phyloP scores from a whole-genome alignment of 1,284 basidiomycete species.

The Malassezia caprae region DNA sequence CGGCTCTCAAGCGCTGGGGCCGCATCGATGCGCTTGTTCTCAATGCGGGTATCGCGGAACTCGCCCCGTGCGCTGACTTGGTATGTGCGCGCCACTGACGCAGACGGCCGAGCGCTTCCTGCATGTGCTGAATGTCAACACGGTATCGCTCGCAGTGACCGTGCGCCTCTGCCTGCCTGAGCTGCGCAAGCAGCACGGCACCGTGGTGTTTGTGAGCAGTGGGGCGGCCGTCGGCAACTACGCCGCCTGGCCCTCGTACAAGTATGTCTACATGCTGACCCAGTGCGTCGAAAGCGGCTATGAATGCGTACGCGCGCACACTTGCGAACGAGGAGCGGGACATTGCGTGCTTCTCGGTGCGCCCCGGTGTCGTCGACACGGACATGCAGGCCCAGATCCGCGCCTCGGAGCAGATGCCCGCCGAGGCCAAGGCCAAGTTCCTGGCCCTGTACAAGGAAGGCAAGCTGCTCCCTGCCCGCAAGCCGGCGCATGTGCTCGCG shows the following conservation, averaged over 20 bases:
- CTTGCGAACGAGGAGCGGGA: slow-evolving; percentile 67
- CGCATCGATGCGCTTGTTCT: slow-evolving; percentile 65
- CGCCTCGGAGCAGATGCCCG: slow-evolving; percentile 52
- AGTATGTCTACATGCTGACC: slow-evolving; percentile 25
- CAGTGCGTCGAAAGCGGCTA: slow-evolving; percentile 55
- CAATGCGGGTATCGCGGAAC: slow-evolving; percentile 61
- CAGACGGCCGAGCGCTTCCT: slow-evolving; percentile 54
- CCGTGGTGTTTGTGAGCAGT: slow-evolving; percentile 67
- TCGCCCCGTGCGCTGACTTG: slow-evolving; percentile 34
- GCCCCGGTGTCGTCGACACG: slow-evolving; percentile 70
- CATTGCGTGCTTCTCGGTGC: slow-evolving; percentile 63
- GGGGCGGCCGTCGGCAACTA: slow-evolving; percentile 64
- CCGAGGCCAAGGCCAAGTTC: slow-evolving; percentile 56
- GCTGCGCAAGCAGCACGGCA: slow-evolving; percentile 56
- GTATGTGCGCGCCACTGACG: slow-evolving; percentile 23
- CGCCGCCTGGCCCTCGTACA: slow-evolving; percentile 68
- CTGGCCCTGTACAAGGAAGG: slow-evolving; percentile 58
- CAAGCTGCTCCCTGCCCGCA: slow-evolving; percentile 53
- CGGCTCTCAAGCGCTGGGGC: slow-evolving; percentile 56
- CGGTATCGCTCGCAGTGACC: slow-evolving; percentile 66
- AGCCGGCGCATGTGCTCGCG: slow-evolving; percentile 62
- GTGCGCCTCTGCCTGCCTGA: slow-evolving; percentile 60
- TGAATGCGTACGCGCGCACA: slow-evolving; percentile 71
- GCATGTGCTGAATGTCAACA: slow-evolving; percentile 65
- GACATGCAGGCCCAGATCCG: slow-evolving; percentile 50